Evolutionary conservation across 805 yeast genomes (phyloP).

Genomic region (Starmerella powellii): DNA sequence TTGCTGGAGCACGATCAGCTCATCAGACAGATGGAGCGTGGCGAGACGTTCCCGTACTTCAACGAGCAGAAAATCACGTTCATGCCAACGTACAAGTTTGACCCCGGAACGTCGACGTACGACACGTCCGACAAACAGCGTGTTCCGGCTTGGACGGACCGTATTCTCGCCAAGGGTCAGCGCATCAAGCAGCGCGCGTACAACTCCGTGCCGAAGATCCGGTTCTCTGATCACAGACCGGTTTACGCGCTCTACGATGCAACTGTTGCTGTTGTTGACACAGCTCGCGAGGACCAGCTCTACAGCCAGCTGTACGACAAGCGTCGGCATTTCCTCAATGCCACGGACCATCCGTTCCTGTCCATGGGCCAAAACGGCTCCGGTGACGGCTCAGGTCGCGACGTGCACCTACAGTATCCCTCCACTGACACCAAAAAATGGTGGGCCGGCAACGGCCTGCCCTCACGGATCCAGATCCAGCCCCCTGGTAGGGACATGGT

Average conservation of each 20-base stretch:
- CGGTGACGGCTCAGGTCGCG: background rate
- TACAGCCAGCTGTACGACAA: conserved; percentile 48
- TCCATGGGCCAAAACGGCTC: conserved; percentile 3
- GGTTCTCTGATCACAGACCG: conserved; percentile 82
- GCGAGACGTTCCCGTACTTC: conserved; percentile 63
- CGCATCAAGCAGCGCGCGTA: conserved; percentile 46
- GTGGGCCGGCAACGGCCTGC: conserved; percentile 79
- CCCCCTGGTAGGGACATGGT: conserved; percentile 35
- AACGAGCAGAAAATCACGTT: conserved; percentile 67
- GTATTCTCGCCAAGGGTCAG: conserved; percentile 58
- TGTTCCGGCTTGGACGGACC: conserved; percentile 93
- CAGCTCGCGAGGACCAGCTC: conserved; percentile 42
- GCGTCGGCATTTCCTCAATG: conserved; percentile 33
- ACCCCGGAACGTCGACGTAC: conserved; percentile 65
- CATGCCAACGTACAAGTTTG: conserved; percentile 85
- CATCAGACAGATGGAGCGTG: conserved; percentile 54
- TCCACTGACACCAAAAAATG: conserved; percentile 71
- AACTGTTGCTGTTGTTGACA: conserved; percentile 57
- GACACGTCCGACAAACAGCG: conserved; percentile 88
- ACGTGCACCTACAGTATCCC: conserved; percentile 60
- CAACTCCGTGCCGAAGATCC: conserved; percentile 46
- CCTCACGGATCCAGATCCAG: conserved; percentile 53
- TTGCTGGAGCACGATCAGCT: conserved; percentile 69
- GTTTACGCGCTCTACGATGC: conserved; percentile 70
- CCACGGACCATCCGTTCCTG: conserved; percentile 26